Conservation (phyloP, 1,284 basidiomycete genomes). For the Ustilago hordei region DNA sequence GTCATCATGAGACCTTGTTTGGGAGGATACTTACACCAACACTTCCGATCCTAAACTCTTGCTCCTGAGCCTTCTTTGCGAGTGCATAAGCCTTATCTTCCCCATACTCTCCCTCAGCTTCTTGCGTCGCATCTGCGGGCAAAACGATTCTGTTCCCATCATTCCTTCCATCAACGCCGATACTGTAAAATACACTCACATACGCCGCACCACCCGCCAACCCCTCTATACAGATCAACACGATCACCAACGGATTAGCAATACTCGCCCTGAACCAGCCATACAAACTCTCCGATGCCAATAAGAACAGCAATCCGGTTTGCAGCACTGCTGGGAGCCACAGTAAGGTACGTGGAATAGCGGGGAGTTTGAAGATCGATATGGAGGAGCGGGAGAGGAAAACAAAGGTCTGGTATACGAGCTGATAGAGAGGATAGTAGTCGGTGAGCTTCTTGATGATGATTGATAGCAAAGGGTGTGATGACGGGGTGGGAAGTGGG, state of each 20-base stretch:
- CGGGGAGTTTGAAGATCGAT: conserved; percentile 82
- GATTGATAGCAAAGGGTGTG: conserved; percentile 77
- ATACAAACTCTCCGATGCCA: conserved; percentile 75
- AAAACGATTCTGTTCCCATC: conserved; percentile 1
- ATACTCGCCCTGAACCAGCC: conserved; percentile 64
- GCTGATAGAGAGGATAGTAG: conserved; percentile 82
- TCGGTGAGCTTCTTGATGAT: conserved; percentile 88
- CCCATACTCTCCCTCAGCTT: not conserved
- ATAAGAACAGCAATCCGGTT: conserved; percentile 75
- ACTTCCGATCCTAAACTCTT: conserved; percentile 67
- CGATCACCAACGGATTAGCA: conserved; percentile 63
- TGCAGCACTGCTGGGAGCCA: conserved; percentile 81
- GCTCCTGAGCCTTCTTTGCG: conserved; percentile 56
- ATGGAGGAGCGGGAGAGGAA: conserved; percentile 95
- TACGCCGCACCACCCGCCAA: conserved; percentile 61
- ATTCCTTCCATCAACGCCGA: conserved; percentile 49
- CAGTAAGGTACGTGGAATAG: conserved; percentile 80
- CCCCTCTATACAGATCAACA: conserved; percentile 65
- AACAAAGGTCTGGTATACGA: conserved; percentile 80
- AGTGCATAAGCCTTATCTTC: conserved; percentile 10
- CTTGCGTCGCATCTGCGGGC: not conserved
- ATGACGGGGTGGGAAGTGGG: conserved; percentile 78
- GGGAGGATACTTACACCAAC: conserved; percentile 40
- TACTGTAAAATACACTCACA: conserved; percentile 62
- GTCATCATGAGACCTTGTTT: not conserved